Conservation (phyloP, 495 filamentous ascomycete genomes). For the Penicillium bovifimosum region DNA sequence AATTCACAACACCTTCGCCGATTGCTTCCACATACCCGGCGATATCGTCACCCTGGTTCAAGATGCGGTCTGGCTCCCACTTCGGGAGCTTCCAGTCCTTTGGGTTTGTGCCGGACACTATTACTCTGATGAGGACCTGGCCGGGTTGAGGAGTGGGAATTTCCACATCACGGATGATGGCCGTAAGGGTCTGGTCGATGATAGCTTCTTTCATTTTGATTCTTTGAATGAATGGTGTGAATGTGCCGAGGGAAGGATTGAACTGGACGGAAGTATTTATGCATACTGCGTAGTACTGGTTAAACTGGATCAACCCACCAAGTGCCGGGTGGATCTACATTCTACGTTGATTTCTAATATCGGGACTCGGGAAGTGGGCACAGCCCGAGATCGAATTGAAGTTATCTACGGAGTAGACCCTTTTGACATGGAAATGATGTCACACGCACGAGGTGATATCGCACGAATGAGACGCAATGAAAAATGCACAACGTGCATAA, state of each 20-base stretch:
- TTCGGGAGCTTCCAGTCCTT: conserved; percentile 68
- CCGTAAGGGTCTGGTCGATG: conserved; percentile 45
- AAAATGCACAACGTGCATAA: too few species aligned
- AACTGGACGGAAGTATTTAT: not conserved
- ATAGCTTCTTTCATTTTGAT: conserved; percentile 61
- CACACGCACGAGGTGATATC: too few species aligned
- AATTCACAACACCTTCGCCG: conserved; percentile 55
- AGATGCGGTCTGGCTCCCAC: conserved; percentile 11
- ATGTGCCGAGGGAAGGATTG: not conserved
- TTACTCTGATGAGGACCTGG: conserved; percentile 66
- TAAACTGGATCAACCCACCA: too few species aligned
- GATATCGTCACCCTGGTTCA: conserved; percentile 68
- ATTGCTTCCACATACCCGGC: conserved; percentile 61
- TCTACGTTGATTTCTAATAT: not conserved
- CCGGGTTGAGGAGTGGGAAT: conserved; percentile 55
- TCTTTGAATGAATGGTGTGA: not conserved
- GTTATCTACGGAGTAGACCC: too few species aligned
- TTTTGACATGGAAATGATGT: too few species aligned
- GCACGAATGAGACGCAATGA: too few species aligned
- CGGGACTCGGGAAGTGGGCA: not conserved
- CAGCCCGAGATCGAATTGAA: too few species aligned
- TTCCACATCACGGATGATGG: conserved; percentile 58
- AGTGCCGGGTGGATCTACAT: too few species aligned
- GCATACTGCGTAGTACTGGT: too few species aligned
- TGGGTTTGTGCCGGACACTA: conserved; percentile 66